Base-by-base conservation (phyloP, 2,329 filamentous ascomycete species). In the Curvularia eragrostidis region DNA sequence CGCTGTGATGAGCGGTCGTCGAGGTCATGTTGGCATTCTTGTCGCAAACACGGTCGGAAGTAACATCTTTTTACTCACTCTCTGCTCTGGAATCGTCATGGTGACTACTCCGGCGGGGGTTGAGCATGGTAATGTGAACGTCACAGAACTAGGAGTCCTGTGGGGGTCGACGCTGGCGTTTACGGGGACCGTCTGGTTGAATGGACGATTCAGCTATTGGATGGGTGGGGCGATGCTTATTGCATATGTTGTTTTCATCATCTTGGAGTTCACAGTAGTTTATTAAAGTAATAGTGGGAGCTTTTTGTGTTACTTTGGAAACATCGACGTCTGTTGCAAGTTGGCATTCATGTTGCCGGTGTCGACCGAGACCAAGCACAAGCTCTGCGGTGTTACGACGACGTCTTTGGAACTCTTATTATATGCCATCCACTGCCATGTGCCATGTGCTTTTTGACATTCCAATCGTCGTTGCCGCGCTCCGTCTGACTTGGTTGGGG, bases 11-110 rank as follows among this genome's bases (percentile, higher is more conserved):
- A 82, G 81, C 57, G 80, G 81, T 15, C 72, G 65, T 10, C 77
- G 79, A 13, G 82, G 81, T 4, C 79, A 84, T 18, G 66, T 70
- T 1, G 82, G 82, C 1, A 83, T 85, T 46, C 66, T 85, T 8
- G 80, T 82, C 5, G 83, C 83, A 0, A 84, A 81, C 43, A 83
- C 82, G 3, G 82, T 79, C 0, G 83, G 82, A 4, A 84, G 82
- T 60, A 85, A 85, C 56, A 82, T 85, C 32, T 86, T 85, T 64
- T 70, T 85, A 30, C 70, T 85, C 15, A 80, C 81, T 1, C 70
- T 85, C 3, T 85, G 83, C 63, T 69, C 79, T 15, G 83, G 81
- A 0, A 71, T 81, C 13, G n/a, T 46, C 26, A 46, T 46, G 43
- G 3, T 28, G 15, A 24, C n/a, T 13, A 46, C n/a, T 5, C 12